Conservation (phyloP, 441 rosid species). For the Bocquillonia castaneifolia region DNA sequence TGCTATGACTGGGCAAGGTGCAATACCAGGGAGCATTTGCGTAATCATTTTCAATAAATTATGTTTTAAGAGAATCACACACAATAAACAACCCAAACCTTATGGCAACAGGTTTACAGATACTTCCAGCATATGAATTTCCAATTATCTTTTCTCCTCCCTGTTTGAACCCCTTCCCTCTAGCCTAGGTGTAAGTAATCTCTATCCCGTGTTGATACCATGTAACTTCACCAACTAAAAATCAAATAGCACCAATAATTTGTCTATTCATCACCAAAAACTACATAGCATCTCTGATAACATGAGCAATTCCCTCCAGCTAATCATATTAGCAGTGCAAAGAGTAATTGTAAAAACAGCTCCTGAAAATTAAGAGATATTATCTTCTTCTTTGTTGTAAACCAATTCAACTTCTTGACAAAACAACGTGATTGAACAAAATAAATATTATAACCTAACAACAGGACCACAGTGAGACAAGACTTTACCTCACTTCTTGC, state of each 20-base stretch:
- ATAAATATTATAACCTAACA: not conserved
- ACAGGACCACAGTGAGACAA: slow-evolving; percentile 8
- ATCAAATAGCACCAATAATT: not conserved
- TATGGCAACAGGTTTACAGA: not conserved
- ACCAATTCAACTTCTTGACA: not conserved
- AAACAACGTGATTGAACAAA: not conserved
- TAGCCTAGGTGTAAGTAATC: not conserved
- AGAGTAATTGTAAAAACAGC: not conserved
- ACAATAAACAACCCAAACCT: not conserved
- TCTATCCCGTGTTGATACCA: not conserved
- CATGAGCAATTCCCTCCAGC: not conserved
- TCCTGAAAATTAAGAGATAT: not conserved
- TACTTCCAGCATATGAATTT: not conserved
- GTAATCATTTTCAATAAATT: not conserved
- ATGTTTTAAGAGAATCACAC: not conserved
- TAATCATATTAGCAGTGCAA: slow-evolving; percentile 2
- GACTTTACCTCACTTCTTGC: slow-evolving; percentile 60
- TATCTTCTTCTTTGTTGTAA: not conserved
- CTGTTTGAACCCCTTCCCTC: not conserved
- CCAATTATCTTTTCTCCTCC: not conserved
- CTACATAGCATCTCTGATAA: not conserved
- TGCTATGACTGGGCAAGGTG: not conserved
- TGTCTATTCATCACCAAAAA: not conserved
- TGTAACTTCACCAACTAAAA: not conserved
- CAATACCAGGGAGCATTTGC: not conserved